Evolutionary conservation across 306 rosid species (phyloP).

Genomic region (Sindora glabra): DNA sequence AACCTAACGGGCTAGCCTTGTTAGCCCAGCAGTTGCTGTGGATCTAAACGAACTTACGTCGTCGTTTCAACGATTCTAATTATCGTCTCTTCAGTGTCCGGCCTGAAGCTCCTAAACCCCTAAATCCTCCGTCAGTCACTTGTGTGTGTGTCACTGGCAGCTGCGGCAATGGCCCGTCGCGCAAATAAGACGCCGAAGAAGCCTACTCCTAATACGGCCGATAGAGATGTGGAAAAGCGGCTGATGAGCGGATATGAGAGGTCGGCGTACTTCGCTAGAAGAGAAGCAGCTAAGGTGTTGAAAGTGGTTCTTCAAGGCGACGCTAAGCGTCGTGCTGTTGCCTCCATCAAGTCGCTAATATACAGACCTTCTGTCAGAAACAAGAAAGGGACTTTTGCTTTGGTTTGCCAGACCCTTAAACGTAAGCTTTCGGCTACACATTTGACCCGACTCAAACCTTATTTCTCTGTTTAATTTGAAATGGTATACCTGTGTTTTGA

Average conservation of each 20-base stretch:
- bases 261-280: slow-evolving; percentile 67
- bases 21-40: too few species aligned
- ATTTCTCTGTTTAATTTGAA: not conserved
- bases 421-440: slow-evolving; percentile 36
- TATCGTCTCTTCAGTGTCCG: too few species aligned
- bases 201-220: slow-evolving; percentile 8
- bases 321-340: slow-evolving; percentile 71
- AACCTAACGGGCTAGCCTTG: too few species aligned
- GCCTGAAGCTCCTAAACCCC: too few species aligned
- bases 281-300: slow-evolving; percentile 85
- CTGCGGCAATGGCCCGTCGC: slow-evolving; percentile 21
- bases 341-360: slow-evolving; percentile 81
- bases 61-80: too few species aligned
- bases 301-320: slow-evolving; percentile 67
- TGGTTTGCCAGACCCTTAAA: slow-evolving; percentile 80
- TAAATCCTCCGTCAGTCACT: too few species aligned
- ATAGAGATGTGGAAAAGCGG: slow-evolving; percentile 6
- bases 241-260: slow-evolving; percentile 52
- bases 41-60: too few species aligned
- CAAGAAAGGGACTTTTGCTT: slow-evolving; percentile 83
- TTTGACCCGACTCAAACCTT: too few species aligned
- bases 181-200: not conserved
- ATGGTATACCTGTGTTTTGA: not conserved
- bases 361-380: slow-evolving; percentile 72
- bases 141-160: not conserved